phyloP scores from a whole-genome alignment of 441 rosid genomes.

The Isatis lusitanica region DNA sequence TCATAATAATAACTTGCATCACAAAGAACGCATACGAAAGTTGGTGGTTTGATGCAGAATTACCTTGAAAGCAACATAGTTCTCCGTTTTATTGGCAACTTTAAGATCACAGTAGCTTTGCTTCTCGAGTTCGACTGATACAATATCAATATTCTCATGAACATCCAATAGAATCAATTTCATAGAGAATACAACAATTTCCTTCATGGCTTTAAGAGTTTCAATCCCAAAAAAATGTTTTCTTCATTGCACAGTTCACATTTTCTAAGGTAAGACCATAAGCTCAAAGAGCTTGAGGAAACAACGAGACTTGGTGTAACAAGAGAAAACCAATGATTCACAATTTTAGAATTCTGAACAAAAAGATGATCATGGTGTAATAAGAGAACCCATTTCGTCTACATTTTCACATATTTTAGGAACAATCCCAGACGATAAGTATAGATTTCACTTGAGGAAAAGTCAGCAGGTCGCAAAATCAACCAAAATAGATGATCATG shows the following conservation, averaged over 20 bases:
- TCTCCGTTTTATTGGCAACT: constrained; percentile 81
- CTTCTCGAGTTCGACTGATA: constrained; percentile 86
- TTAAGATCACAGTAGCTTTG: constrained; percentile 88
- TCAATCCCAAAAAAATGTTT: neutral
- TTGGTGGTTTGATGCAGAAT: neutral
- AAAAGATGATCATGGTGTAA: neutral
- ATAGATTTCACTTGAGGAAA: neutral
- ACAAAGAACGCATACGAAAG: neutral
- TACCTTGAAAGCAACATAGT: constrained; percentile 95
- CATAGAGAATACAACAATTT: neutral
- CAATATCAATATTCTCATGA: constrained; percentile 20
- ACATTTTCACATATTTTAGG: neutral
- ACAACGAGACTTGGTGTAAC: neutral
- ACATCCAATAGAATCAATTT: constrained; percentile 18
- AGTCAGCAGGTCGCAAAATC: neutral
- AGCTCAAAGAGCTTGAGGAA: neutral
- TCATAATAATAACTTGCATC: neutral
- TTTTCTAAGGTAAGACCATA: neutral
- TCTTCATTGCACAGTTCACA: neutral
- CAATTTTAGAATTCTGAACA: neutral
- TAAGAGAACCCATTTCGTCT: neutral
- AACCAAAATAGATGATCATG: constrained; percentile 8
- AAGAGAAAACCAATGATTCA: neutral
- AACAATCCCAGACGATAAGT: neutral
- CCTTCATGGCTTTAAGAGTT: neutral